Conservation (phyloP, 805 yeast species). For the Pichia insulana region DNA sequence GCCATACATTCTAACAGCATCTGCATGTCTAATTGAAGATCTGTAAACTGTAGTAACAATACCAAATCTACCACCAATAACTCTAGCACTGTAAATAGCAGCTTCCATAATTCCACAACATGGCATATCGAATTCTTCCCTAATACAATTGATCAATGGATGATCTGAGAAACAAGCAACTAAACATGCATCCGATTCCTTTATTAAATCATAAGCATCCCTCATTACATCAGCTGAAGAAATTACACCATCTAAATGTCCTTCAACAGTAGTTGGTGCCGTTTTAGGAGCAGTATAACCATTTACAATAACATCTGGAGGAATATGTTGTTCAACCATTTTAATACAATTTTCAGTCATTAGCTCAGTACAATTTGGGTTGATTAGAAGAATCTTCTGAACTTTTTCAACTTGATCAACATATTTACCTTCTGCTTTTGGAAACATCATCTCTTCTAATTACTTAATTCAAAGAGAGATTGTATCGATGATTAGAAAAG, state of each 20-base stretch:
- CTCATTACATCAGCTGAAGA: conserved; percentile 26
- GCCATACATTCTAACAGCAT: conserved; percentile 24
- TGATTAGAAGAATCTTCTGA: conserved; percentile 22
- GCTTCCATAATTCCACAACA: conserved; percentile 30
- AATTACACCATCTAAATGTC: conserved; percentile 28
- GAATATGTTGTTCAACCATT: conserved; percentile 22
- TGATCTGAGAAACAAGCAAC: conserved; percentile 31
- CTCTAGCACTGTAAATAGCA: conserved; percentile 25
- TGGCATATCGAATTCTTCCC: conserved; percentile 29
- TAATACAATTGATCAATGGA: conserved; percentile 27
- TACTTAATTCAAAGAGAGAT: too few species aligned
- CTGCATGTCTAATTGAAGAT: conserved; percentile 27
- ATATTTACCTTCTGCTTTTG: conserved; percentile 3
- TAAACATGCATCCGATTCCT: conserved; percentile 25
- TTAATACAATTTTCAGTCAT: conserved; percentile 27
- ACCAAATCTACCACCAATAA: conserved; percentile 28
- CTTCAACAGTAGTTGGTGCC: conserved; percentile 26
- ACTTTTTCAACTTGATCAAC: conserved; percentile 1
- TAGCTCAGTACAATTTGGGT: conserved; percentile 25
- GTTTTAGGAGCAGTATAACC: conserved; percentile 26
- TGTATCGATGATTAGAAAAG: too few species aligned
- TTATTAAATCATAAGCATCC: conserved; percentile 22
- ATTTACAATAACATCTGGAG: conserved; percentile 25
- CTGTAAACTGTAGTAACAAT: conserved; percentile 26
- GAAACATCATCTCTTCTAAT: not conserved